Evolutionary conservation across 148 eudicot genomes (phyloP).

Genomic region (Spergularia bocconei): DNA sequence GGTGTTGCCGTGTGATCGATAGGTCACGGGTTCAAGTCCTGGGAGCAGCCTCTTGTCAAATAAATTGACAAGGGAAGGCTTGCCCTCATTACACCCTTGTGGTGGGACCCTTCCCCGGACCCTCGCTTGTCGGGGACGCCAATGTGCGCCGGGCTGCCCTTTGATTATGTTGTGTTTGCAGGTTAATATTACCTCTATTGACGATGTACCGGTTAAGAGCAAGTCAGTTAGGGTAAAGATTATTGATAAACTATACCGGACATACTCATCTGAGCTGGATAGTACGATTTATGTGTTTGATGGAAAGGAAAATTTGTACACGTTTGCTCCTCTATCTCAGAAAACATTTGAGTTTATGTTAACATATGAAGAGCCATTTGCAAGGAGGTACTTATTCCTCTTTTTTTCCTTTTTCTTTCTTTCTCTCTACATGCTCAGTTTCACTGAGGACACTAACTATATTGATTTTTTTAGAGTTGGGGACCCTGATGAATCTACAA

Average conservation of each 20-base stretch:
- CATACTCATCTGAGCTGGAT: slow-evolving; percentile 48
- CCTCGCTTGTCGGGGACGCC: no score
- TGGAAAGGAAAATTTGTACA: slow-evolving; percentile 66
- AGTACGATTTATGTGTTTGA: slow-evolving; percentile 62
- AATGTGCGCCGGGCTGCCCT: no score
- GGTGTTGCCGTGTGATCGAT: no score
- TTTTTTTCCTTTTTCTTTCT: neutral
- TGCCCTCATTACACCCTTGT: no score
- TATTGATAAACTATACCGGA: slow-evolving; percentile 48
- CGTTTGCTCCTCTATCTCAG: slow-evolving; percentile 61
- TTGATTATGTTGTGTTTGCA: slow-evolving; percentile 34
- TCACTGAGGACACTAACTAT: neutral
- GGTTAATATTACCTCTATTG: slow-evolving; percentile 63
- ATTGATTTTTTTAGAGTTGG: slow-evolving; percentile 33
- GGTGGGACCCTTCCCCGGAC: no score
- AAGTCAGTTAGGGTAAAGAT: slow-evolving; percentile 52
- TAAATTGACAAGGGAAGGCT: no score
- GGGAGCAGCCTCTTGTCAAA: no score
- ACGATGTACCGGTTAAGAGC: slow-evolving; percentile 46
- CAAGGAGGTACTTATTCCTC: slow-evolving; percentile 41
- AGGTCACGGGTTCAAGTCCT: no score
- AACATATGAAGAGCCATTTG: slow-evolving; percentile 56
- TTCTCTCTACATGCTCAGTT: neutral
- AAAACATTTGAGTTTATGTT: slow-evolving; percentile 50
- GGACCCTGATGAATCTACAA: slow-evolving; percentile 37